Conservation (phyloP, 2,329 filamentous ascomycete species). For the Helotiales sp. region DNA sequence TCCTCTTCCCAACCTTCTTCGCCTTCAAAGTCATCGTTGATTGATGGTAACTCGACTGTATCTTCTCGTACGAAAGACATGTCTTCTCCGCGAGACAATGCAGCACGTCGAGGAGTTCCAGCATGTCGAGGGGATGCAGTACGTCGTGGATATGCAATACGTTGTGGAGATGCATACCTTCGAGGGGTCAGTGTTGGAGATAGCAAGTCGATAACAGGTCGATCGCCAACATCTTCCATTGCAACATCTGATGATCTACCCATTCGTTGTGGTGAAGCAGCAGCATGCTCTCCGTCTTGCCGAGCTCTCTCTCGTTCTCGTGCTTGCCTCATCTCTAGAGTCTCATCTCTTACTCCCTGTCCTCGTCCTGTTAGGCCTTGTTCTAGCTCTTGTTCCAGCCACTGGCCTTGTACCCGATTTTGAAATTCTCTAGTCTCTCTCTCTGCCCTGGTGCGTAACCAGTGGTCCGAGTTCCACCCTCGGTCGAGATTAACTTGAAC, state of each 20-base stretch:
- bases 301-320: conserved; percentile 1
- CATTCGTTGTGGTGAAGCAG: not conserved
- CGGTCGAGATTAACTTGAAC: not conserved
- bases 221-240: not conserved
- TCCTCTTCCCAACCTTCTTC: not conserved
- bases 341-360: too few species aligned
- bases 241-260: not conserved
- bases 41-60: not conserved
- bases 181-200: not conserved
- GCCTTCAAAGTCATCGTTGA: not conserved
- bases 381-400: not conserved
- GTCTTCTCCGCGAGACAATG: not conserved
- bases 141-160: not conserved
- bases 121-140: not conserved
- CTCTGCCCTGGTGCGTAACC: not conserved
- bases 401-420: not conserved
- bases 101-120: not conserved
- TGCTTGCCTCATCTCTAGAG: not conserved
- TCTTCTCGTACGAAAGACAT: not conserved
- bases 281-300: not conserved
- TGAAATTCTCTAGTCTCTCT: not conserved
- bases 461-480: not conserved
- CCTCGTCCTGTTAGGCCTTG: not conserved
- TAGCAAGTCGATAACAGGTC: not conserved
- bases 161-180: not conserved